Conservation (phyloP, 2,329 filamentous ascomycete species). For the Capronia epimyces region DNA sequence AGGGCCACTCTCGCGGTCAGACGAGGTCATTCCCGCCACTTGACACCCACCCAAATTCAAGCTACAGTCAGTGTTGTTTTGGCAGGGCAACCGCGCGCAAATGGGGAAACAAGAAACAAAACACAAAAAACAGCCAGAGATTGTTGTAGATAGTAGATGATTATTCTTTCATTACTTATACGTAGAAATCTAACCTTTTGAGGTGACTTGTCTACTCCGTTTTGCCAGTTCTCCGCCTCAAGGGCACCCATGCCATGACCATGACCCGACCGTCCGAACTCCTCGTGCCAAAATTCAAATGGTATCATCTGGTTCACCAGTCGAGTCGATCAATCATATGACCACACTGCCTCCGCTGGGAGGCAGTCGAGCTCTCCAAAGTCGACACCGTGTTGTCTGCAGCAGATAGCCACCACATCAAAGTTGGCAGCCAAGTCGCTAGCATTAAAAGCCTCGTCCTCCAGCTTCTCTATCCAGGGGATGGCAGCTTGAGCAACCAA, state of each 20-base stretch:
- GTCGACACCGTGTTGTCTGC: conserved; percentile 10
- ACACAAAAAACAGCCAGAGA: too few relatives aligned
- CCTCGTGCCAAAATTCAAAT: neutral
- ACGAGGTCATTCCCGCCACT: neutral
- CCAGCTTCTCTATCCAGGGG: conserved; percentile 21
- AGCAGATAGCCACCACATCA: conserved; percentile 43
- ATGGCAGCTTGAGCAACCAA: conserved; percentile 7
- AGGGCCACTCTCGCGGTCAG: neutral
- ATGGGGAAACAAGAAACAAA: too few relatives aligned
- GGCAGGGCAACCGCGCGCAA: too few relatives aligned
- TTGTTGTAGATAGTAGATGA: too few relatives aligned
- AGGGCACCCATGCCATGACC: too few relatives aligned
- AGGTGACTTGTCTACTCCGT: too few relatives aligned
- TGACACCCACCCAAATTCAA: too few relatives aligned
- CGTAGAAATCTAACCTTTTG: too few relatives aligned
- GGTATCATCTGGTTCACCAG: too few relatives aligned
- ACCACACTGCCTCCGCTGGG: conserved; percentile 12
- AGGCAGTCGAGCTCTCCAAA: conserved; percentile 5
- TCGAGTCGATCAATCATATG: conserved; percentile 3
- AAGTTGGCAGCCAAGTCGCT: conserved; percentile 35
- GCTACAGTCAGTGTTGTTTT: neutral
- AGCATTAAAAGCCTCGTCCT: conserved; percentile 9
- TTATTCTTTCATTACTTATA: too few relatives aligned
- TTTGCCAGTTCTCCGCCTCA: too few relatives aligned
- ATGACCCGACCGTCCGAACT: neutral